Evolutionary conservation across 352 stramenopile genomes (phyloP).

Genomic region (Thalassiosira hispida): DNA sequence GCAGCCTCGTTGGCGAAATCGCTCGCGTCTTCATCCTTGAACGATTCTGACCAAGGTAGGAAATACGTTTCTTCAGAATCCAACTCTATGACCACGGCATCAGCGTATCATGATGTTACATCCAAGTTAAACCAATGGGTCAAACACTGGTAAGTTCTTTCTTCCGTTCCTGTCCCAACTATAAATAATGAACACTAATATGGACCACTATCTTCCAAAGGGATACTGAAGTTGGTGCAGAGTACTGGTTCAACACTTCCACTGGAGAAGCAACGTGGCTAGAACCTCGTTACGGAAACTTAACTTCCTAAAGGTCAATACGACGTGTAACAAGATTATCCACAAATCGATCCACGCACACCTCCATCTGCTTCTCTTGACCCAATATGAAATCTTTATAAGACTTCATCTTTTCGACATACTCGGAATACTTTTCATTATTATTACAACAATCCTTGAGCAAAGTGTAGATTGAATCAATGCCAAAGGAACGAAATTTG

Average conservation of each 20-base stretch:
- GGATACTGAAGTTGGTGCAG: conserved; percentile 32
- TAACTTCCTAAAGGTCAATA: neutral
- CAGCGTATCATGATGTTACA: neutral
- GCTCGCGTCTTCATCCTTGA: neutral
- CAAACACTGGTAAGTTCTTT: conserved; percentile 1
- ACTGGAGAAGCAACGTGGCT: conserved; percentile 91
- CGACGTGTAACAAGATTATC: conserved; percentile 6
- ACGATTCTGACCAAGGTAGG: neutral
- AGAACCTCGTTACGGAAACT: conserved; percentile 84
- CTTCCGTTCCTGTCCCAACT: too few relatives aligned
- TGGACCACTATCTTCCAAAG: too few relatives aligned
- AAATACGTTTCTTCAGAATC: too few relatives aligned
- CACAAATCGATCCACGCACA: conserved; percentile 47
- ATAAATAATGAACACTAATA: too few relatives aligned
- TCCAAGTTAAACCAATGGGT: conserved; percentile 25
- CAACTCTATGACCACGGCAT: neutral
- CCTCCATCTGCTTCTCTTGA: conserved; percentile 45
- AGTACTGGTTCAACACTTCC: conserved; percentile 38
- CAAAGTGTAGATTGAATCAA: conserved; percentile 38
- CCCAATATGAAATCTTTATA: conserved; percentile 55
- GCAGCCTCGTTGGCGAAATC: conserved; percentile 15
- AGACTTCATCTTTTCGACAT: conserved; percentile 33
- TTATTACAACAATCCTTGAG: conserved; percentile 37
- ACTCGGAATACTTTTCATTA: conserved; percentile 20
- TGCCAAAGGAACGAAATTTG: conserved; percentile 52